A percentile compares a stretch with the other conserved stretches of the same genome.
Evolutionary conservation across 2,329 filamentous ascomycete genomes (phyloP).

Genomic region (Phialophora tarda): DNA sequence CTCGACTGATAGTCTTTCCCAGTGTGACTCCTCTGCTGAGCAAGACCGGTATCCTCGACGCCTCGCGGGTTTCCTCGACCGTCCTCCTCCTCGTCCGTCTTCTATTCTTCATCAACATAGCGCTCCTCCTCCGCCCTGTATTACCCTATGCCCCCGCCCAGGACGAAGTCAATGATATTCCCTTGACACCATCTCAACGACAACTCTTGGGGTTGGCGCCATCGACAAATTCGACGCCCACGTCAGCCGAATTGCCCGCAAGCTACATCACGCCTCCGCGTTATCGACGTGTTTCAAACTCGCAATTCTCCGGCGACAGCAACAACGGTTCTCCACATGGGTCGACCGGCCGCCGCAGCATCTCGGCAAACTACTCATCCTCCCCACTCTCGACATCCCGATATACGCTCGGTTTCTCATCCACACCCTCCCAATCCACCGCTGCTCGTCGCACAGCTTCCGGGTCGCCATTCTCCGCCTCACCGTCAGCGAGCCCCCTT

Average conservation of each 20-base stretch:
- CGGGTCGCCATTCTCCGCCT: conserved; percentile 61
- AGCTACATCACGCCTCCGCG: conserved; percentile 79
- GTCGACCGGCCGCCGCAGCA: conserved; percentile 56
- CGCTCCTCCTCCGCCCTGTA: conserved; percentile 72
- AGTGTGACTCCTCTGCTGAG: conserved; percentile 44
- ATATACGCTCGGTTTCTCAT: conserved; percentile 35
- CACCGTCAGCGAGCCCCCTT: conserved; percentile 57
- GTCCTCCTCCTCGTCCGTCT: conserved; percentile 63
- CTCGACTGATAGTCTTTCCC: conserved; percentile 33
- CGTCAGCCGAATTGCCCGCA: conserved; percentile 56
- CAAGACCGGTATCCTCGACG: conserved; percentile 48
- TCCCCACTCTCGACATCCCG: conserved; percentile 37
- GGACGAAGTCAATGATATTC: conserved; percentile 85
- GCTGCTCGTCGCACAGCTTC: conserved; percentile 42
- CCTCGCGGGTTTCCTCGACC: conserved; percentile 45
- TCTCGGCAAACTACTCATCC: conserved; percentile 39
- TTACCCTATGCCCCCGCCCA: conserved; percentile 60
- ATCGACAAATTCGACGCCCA: conserved; percentile 64
- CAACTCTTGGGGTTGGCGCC: conserved; percentile 80
- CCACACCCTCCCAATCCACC: conserved; percentile 49
- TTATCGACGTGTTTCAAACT: conserved; percentile 67
- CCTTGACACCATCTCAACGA: conserved; percentile 87
- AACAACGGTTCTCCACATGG: conserved; percentile 35
- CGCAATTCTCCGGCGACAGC: conserved; percentile 53
- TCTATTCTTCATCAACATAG: conserved; percentile 72